These are phyloP conservation scores for Prunus kanzakura DNA, from an alignment of 306 rosid species.

Conservation along the genomic window DNA sequence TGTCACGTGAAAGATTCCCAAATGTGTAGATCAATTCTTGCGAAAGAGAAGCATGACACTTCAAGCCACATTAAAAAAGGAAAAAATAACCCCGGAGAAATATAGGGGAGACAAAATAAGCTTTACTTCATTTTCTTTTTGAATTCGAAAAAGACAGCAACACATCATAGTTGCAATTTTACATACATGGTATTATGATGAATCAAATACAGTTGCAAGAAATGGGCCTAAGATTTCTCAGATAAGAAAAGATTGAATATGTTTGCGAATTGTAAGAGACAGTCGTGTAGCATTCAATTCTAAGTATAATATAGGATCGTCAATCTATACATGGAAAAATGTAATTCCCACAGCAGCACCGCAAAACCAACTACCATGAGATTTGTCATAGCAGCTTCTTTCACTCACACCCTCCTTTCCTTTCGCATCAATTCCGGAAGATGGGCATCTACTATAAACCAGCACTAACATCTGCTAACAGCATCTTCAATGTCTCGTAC, in stretches of 20 bases:
- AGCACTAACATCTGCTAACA: slow-evolving; percentile 53
- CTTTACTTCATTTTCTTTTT: no score
- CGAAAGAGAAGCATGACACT: neutral
- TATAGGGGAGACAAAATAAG: no score
- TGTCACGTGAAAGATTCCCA: neutral
- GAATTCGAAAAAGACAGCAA: no score
- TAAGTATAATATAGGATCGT: neutral
- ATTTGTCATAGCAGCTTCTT: slow-evolving; percentile 21
- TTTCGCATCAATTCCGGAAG: slow-evolving; percentile 8
- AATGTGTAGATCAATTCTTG: neutral
- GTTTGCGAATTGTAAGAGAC: neutral
- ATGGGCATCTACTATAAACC: slow-evolving; percentile 24
- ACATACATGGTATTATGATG: neutral
- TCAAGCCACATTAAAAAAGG: no score
- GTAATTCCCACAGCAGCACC: slow-evolving; percentile 36
- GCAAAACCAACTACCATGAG: slow-evolving; percentile 44
- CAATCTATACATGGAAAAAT: slow-evolving; percentile 58
- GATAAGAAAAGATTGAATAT: neutral
- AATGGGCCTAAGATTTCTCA: neutral
- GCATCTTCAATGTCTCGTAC: slow-evolving; percentile 77
- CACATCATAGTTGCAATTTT: neutral
- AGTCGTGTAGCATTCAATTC: slow-evolving; percentile 12
- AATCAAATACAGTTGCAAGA: neutral
- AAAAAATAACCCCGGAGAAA: no score
- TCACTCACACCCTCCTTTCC: slow-evolving; percentile 1